Evolutionary conservation across 2,329 filamentous ascomycete species (phyloP).

Genomic region (Monilinia polystroma): DNA sequence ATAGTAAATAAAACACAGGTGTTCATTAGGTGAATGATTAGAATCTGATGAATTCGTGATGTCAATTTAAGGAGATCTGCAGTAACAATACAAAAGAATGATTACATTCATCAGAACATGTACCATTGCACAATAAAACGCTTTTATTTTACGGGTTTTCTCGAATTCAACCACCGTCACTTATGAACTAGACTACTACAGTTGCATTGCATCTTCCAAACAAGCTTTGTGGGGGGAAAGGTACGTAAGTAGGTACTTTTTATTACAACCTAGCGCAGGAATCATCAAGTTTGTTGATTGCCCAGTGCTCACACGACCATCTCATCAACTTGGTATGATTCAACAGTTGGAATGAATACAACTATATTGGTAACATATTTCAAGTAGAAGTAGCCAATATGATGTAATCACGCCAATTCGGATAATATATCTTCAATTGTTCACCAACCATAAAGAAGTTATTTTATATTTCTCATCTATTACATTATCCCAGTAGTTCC

Average conservation of each 20-base stretch:
- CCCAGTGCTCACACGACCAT: slow-evolving; percentile 11
- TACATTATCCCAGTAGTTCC: not conserved
- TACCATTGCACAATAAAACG: not conserved
- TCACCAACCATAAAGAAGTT: slow-evolving; percentile 1
- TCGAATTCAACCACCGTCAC: not conserved
- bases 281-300: not conserved
- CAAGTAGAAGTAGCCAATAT: not conserved
- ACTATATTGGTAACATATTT: not conserved
- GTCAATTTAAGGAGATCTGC: not conserved
- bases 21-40: not conserved
- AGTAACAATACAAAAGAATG: not conserved
- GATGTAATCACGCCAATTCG: not conserved
- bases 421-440: not conserved
- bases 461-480: not conserved
- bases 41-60: not conserved
- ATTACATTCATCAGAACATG: not conserved
- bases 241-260: not conserved
- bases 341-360: not conserved
- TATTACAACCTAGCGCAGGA: not conserved
- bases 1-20: not conserved
- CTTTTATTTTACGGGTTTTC: not conserved
- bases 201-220: slow-evolving; percentile 12
- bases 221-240: slow-evolving; percentile 11
- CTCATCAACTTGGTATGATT: not conserved
- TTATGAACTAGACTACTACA: not conserved